Evolutionary conservation across 2,329 filamentous ascomycete species (phyloP), one percentile per base, ranked within the genome.

Genomic region (Paecilomyces dactylethromorphus): DNA sequence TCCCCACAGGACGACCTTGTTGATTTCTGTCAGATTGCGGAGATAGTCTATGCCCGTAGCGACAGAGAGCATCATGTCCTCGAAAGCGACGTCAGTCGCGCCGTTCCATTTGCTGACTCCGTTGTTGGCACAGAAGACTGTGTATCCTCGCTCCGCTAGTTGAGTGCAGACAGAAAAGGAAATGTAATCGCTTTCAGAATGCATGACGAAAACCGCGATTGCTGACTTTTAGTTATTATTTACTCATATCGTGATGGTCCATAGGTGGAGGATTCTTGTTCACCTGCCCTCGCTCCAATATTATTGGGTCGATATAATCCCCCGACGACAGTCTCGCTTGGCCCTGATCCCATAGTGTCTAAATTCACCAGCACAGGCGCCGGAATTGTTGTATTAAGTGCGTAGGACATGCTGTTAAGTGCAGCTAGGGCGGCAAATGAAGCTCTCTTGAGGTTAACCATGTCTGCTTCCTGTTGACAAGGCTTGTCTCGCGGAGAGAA

Each of bases 1-100:
- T 0, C 81, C 80, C 1, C 83, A 69, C 0, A 80, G 78, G 1
- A 81, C 76, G 49, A 76, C 76, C 60, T 81, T 78, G 21, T 71
- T 69, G 39, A 76, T 76, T 21, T 79, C 75, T 1, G 56, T 60
- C 33, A 56, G 59, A 54, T 65, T 64, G 15, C 57, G 55, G 1
- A 64, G 21, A 39, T 60, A 65, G 12, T 21, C 11, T 26, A 65
- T 45, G 24, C 60, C 62, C 10, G 53, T 32, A 29, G 26, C 51
- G 8, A 58, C 61, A 15, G 62, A 35, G 10, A 56, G 53, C 58
- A 65, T 53, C 59, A 63, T 59, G 29, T 61, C 54, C 33, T 65
- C 59, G 51, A 64, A 61, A 29, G 59, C 58, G n/a, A 64, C 51
- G 22, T 65, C 64, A 1, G 56, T 56, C 62, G 61, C 59, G 11